These are phyloP conservation scores for Backusella westeae DNA, from an alignment of 192 early-diverging fungal genomes.

Conservation along the genomic window DNA sequence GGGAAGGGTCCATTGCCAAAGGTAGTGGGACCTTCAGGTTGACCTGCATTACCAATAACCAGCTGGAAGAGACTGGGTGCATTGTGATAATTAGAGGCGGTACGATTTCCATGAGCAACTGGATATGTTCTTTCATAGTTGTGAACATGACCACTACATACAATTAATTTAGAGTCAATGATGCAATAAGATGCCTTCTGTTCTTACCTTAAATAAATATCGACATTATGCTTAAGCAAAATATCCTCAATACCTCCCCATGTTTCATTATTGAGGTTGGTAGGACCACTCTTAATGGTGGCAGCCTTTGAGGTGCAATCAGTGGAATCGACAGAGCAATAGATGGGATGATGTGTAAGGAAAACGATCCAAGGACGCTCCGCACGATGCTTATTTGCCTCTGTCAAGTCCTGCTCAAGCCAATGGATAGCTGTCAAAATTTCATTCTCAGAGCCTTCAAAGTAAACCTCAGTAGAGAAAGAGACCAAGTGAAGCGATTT, in stretches of 20 bases:
- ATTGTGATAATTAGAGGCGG: constrained; percentile 22
- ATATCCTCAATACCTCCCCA: constrained; percentile 18
- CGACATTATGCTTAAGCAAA: constrained; percentile 22
- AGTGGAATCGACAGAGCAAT: constrained; percentile 13
- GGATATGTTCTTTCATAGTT: constrained; percentile 38
- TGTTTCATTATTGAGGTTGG: not conserved
- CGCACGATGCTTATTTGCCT: constrained; percentile 25
- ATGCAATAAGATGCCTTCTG: not conserved
- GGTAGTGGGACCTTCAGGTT: constrained; percentile 7
- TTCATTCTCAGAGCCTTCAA: constrained; percentile 19
- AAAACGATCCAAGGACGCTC: constrained; percentile 37
- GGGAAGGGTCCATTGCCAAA: constrained; percentile 16
- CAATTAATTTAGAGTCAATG: not conserved
- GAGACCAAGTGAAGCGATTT: constrained; percentile 34
- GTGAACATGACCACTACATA: constrained; percentile 32
- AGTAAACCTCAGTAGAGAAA: constrained; percentile 29
- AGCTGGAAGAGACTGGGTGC: constrained; percentile 30
- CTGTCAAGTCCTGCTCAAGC: constrained; percentile 24
- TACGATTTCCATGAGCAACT: constrained; percentile 11
- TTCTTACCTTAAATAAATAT: constrained; percentile 20
- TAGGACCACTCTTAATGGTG: constrained; percentile 9
- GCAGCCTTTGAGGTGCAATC: constrained; percentile 19
- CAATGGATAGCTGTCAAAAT: constrained; percentile 24
- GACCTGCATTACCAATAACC: constrained; percentile 29
- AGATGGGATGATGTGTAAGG: constrained; percentile 26